These are phyloP conservation scores for Sporothrix brunneoviolacea DNA, from an alignment of 2,329 filamentous ascomycete species.

Conservation along the genomic window DNA sequence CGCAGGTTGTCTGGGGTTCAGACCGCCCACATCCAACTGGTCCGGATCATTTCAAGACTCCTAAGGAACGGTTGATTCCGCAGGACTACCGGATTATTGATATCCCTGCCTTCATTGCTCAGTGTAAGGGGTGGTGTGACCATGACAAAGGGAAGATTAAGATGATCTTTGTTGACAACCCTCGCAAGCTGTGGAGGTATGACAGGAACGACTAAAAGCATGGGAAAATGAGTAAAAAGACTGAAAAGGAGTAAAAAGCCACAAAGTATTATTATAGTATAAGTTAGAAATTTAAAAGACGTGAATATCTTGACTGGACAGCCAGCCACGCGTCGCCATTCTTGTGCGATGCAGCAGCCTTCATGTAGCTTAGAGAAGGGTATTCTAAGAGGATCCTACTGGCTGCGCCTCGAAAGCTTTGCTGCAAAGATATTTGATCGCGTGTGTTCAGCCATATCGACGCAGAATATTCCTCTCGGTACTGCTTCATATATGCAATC, in stretches of 20 bases:
- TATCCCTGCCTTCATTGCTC: conserved; percentile 1
- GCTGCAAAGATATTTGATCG: too few species aligned
- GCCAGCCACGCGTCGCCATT: too few species aligned
- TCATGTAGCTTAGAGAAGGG: too few species aligned
- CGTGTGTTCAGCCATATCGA: too few species aligned
- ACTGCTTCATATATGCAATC: too few species aligned
- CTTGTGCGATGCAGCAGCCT: too few species aligned
- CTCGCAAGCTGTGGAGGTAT: conserved; percentile 7
- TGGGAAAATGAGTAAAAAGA: too few species aligned
- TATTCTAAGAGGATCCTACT: too few species aligned
- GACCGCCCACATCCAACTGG: conserved; percentile 2
- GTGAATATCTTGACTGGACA: too few species aligned
- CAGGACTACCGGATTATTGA: conserved; percentile 4
- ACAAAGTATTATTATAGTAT: not conserved
- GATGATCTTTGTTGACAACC: conserved; percentile 7
- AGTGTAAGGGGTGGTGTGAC: conserved; percentile 4
- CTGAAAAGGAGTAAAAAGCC: not conserved
- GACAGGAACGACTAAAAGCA: not conserved
- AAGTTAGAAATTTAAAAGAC: not conserved
- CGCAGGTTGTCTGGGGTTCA: conserved; percentile 3
- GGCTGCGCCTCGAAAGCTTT: too few species aligned
- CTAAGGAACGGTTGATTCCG: conserved; percentile 1
- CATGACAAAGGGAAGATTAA: not conserved
- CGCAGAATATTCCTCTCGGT: too few species aligned
- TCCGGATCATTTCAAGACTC: not conserved